Evolutionary conservation across 805 yeast genomes (phyloP), one percentile per base, ranked within the genome.

Genomic region (Myxozyma geophila): DNA sequence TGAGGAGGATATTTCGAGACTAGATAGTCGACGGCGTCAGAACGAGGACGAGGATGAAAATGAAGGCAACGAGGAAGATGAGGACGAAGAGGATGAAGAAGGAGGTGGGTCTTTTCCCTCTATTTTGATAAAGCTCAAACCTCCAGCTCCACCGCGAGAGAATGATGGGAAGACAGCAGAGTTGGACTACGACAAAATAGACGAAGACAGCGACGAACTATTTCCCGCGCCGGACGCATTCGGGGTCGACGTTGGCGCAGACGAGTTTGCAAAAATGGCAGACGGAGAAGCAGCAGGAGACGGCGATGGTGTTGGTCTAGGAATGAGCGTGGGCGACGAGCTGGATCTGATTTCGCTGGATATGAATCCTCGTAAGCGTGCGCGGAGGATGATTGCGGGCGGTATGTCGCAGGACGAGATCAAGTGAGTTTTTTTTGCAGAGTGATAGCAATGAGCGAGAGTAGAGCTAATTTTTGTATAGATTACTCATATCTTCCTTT

Each of bases 401-500:
- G 68, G 67, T 1, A 54, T 63, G 64, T 33, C 58, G 33, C 59
- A 51, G 47, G 69, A 63, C 2, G 52, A 66, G 53, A 35, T 66
- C 23, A 64, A 61, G 62, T 54, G 8, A 12, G 54, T n/a, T 15
- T 46, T 15, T 46, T 28, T 5, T 5, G 21, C 10, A 7, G 19
- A 3, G 28, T 28, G 28, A 28, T 28, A 28, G 5, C 28, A 28
- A 3, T 28, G 28, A 28, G 28, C 5, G 28, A 28, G 2, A 28
- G 28, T 5, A 28, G 28, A 28, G 28, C 19, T 33, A 54, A 46
- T 13, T 39, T 46, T 13, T 54, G 86, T n/a, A 41, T 15, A 52
- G 55, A 23, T 15, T 40, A 33, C 44, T 59, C 71, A 91, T 92
- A 63, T 84, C 90, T 21, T 85, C 86, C 67, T 84, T 93, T 74